A percentile compares a stretch with the other conserved stretches of the same genome.
These are phyloP conservation scores for Macadamia tetraphylla DNA, from an alignment of 164 flowering plant genomes.

Conservation along the genomic window DNA sequence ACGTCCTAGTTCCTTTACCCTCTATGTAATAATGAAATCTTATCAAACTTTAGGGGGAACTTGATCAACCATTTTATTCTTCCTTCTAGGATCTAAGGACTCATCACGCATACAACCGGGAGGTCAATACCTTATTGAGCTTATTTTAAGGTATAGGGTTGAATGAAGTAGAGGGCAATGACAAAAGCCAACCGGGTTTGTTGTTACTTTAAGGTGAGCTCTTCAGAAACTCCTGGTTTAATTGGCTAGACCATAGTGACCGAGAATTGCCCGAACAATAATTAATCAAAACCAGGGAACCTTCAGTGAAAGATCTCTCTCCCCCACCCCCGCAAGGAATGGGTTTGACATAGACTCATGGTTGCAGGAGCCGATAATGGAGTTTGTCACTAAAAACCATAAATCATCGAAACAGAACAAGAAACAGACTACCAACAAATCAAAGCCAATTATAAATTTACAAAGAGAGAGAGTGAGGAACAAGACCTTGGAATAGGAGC, in stretches of 20 bases:
- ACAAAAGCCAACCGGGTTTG: not conserved
- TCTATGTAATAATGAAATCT: too few relatives aligned
- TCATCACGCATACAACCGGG: not conserved
- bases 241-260: not conserved
- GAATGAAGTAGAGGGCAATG: too few relatives aligned
- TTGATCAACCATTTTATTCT: too few relatives aligned
- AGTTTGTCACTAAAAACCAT: not conserved
- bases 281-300: too few relatives aligned
- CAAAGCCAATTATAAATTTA: not conserved
- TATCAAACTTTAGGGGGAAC: too few relatives aligned
- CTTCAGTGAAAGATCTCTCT: too few relatives aligned
- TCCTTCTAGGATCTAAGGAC: too few relatives aligned
- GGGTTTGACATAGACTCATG: not conserved
- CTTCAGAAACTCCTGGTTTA: not conserved
- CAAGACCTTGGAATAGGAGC: conserved; percentile 84
- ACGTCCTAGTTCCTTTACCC: too few relatives aligned
- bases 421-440: not conserved
- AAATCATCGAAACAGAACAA: not conserved
- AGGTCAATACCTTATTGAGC: not conserved
- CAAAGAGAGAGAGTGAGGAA: not conserved
- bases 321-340: too few relatives aligned
- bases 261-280: too few relatives aligned
- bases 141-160: too few relatives aligned
- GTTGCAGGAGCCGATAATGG: not conserved
- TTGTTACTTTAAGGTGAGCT: not conserved